A percentile compares a stretch with the other conserved stretches of the same genome.
phyloP scores from a whole-genome alignment of 2,329 filamentous ascomycete genomes.

The Fusarium sp. region DNA sequence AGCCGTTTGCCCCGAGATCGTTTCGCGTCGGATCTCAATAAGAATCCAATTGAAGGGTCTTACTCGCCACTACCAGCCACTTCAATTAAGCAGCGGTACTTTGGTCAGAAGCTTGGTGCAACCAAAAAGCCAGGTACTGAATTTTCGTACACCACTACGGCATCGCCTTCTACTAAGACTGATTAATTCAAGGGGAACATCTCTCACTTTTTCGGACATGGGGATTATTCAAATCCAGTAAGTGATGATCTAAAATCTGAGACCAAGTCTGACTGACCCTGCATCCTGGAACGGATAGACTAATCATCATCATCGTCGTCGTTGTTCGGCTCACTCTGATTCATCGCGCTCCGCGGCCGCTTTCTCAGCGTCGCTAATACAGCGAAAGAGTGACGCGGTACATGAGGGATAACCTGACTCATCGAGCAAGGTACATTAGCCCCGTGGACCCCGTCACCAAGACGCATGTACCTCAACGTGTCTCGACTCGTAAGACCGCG shows the following conservation, averaged over 20 bases:
- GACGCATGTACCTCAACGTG: slow-evolving; percentile 33
- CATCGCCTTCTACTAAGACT: slow-evolving; percentile 31
- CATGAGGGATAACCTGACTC: slow-evolving; percentile 40
- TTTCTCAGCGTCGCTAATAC: slow-evolving; percentile 22
- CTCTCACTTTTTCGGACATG: slow-evolving; percentile 8
- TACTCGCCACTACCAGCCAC: slow-evolving; percentile 49
- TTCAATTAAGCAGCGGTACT: slow-evolving; percentile 32
- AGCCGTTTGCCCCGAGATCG: slow-evolving; percentile 23
- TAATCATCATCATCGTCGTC: slow-evolving; percentile 5
- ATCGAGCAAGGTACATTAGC: slow-evolving; percentile 31
- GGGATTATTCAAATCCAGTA: slow-evolving; percentile 16
- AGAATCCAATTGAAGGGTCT: slow-evolving; percentile 31
- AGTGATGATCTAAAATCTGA: slow-evolving; percentile 23
- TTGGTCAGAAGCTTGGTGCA: not conserved
- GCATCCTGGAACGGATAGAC: slow-evolving; percentile 7
- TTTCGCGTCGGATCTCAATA: slow-evolving; percentile 5
- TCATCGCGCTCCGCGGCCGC: slow-evolving; percentile 25
- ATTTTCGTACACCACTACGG: slow-evolving; percentile 33
- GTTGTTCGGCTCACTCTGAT: slow-evolving; percentile 32
- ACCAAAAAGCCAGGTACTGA: slow-evolving; percentile 17
- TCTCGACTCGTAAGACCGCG: slow-evolving; percentile 41
- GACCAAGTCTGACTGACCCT: slow-evolving; percentile 19
- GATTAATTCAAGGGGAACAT: slow-evolving; percentile 1
- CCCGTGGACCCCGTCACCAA: slow-evolving; percentile 17
- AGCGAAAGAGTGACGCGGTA: slow-evolving; percentile 30